phyloP scores from a whole-genome alignment of 257 asterid genomes.

The Datura wrightii region DNA sequence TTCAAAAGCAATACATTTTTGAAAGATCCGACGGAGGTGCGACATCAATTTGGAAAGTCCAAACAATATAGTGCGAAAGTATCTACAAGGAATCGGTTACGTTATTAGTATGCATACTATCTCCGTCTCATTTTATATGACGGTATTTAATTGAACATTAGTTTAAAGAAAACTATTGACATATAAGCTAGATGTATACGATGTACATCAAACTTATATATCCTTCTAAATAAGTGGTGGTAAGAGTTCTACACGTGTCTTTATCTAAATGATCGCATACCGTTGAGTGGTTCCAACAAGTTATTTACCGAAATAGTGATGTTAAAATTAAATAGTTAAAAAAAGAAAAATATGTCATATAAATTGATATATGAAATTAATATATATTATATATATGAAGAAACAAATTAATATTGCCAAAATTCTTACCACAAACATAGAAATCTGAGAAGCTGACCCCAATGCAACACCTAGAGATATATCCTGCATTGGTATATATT shows the following conservation, averaged over 20 bases:
- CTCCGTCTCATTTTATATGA: background rate
- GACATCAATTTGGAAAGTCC: too few species aligned
- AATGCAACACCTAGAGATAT: slow-evolving; percentile 55
- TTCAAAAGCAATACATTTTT: too few species aligned
- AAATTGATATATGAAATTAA: background rate
- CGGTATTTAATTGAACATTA: background rate
- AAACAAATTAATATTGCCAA: background rate
- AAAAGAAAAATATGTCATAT: background rate
- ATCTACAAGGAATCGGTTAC: background rate
- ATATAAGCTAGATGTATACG: background rate
- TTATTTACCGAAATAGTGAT: background rate
- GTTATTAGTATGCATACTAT: too few species aligned
- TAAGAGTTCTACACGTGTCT: background rate
- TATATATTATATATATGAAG: background rate
- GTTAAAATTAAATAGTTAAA: background rate
- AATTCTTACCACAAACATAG: slow-evolving; percentile 55
- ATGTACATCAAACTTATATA: background rate
- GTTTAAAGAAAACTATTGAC: background rate
- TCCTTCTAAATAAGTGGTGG: background rate
- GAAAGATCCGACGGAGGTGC: too few species aligned
- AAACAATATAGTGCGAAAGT: too few species aligned
- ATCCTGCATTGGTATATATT: slow-evolving; percentile 38
- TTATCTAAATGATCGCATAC: background rate
- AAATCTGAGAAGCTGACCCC: slow-evolving; percentile 57
- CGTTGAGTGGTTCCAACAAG: background rate